Conservation (phyloP, 345 rosid species). For the Lenwebbia sp. region DNA sequence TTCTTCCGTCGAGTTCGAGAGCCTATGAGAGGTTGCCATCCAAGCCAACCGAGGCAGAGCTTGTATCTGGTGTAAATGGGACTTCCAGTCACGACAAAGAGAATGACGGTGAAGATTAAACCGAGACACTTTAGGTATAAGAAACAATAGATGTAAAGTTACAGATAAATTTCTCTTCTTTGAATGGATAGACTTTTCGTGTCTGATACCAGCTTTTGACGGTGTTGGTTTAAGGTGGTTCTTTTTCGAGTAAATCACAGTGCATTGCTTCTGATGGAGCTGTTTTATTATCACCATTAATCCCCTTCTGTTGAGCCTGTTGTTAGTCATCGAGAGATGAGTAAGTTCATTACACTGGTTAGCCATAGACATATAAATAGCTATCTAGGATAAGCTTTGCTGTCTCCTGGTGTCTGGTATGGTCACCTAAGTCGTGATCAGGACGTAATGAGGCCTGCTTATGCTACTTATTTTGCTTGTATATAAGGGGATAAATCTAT, state of each 20-base stretch:
- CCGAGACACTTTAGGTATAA: not conserved
- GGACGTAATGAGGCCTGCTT: not conserved
- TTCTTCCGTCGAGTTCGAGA: conserved; percentile 51
- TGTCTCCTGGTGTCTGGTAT: not conserved
- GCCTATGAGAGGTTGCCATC: conserved; percentile 61
- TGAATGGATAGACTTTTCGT: not conserved
- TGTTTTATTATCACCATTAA: not conserved
- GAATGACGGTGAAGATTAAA: conserved; percentile 31
- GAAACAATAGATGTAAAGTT: not conserved
- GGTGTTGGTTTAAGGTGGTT: not conserved
- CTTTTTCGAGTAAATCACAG: not conserved
- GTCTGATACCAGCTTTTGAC: not conserved
- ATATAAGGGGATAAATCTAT: not conserved
- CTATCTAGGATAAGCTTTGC: not conserved
- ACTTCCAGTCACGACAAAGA: conserved; percentile 5
- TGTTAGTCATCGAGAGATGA: not conserved
- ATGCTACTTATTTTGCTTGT: not conserved
- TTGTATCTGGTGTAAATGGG: conserved; percentile 35
- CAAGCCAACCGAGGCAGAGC: conserved; percentile 53
- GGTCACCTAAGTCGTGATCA: not conserved
- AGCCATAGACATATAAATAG: not conserved
- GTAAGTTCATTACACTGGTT: not conserved
- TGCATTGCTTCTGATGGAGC: not conserved
- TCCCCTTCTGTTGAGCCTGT: not conserved
- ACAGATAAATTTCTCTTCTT: not conserved